Percentiles rank a stretch among this genome's conserved stretches.
Evolutionary conservation across 352 stramenopile species (phyloP).

Genomic region (Paralagenidium karlingii): DNA sequence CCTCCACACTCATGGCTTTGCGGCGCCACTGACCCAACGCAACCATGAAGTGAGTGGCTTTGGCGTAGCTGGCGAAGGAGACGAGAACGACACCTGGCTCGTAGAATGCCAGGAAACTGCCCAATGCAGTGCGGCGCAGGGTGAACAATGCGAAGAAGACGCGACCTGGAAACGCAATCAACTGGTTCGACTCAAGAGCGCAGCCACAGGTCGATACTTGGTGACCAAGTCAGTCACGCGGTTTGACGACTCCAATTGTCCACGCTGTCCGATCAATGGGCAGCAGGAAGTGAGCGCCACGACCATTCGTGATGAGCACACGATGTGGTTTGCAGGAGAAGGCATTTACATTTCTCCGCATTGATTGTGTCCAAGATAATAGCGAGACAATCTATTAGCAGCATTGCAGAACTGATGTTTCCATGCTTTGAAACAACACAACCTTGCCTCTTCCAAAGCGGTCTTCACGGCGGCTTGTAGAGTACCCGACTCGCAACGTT

Average conservation of each 20-base stretch:
- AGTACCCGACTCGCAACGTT: too few relatives aligned
- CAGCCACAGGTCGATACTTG: conserved; percentile 32
- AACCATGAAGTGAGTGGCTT: conserved; percentile 70
- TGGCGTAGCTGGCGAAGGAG: conserved; percentile 65
- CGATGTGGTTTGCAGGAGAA: conserved; percentile 69
- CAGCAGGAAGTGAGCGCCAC: conserved; percentile 72
- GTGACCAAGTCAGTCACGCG: conserved; percentile 25
- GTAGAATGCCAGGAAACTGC: conserved; percentile 60
- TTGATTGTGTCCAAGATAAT: too few relatives aligned
- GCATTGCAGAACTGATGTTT: too few relatives aligned
- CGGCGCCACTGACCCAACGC: conserved; percentile 40
- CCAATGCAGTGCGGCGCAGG: conserved; percentile 54
- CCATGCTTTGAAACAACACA: too few relatives aligned
- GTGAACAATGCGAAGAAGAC: conserved; percentile 61
- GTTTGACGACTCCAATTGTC: conserved; percentile 75
- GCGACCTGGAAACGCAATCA: conserved; percentile 63
- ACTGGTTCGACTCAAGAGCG: conserved; percentile 54
- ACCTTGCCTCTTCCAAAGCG: too few relatives aligned
- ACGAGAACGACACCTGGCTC: conserved; percentile 54
- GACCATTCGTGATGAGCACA: conserved; percentile 25
- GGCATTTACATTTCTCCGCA: conserved; percentile 83
- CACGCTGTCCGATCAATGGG: conserved; percentile 70
- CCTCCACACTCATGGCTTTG: conserved; percentile 63
- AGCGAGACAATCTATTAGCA: too few relatives aligned
- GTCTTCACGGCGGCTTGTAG: too few relatives aligned